phyloP scores from a whole-genome alignment of 2,329 filamentous ascomycete species.

The Scytalidium lignicola region DNA sequence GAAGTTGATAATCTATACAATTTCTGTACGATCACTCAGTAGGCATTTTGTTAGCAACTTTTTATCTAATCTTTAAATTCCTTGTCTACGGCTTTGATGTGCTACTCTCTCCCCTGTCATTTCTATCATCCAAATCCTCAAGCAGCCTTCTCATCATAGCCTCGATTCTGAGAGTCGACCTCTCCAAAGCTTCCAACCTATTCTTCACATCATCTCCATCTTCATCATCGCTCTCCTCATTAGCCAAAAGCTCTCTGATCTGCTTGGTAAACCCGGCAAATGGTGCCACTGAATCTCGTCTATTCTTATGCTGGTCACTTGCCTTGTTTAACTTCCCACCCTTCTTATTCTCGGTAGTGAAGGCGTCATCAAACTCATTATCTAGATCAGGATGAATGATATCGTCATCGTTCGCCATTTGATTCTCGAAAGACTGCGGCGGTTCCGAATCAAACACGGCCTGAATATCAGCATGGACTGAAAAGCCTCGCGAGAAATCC shows the following conservation, averaged over 20 bases:
- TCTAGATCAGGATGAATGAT: constrained; percentile 9
- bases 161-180: constrained; percentile 20
- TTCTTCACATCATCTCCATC: constrained; percentile 14
- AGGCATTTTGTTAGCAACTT: too few species aligned
- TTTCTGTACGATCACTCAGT: too few species aligned
- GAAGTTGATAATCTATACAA: too few species aligned
- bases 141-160: constrained; percentile 19
- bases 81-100: not conserved
- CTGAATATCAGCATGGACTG: constrained; percentile 26
- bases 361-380: constrained; percentile 14
- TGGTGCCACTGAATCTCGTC: constrained; percentile 22
- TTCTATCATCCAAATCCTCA: constrained; percentile 13
- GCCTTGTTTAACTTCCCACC: not conserved
- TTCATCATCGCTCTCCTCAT: constrained; percentile 14
- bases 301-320: constrained; percentile 6
- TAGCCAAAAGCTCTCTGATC: constrained; percentile 15
- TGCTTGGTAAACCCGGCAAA: constrained; percentile 19
- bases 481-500: constrained; percentile 23
- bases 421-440: constrained; percentile 16
- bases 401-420: constrained; percentile 17
- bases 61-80: constrained; percentile 10
- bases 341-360: constrained; percentile 8
- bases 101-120: not conserved
- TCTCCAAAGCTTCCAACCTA: constrained; percentile 20
- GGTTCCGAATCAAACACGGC: constrained; percentile 27